These are phyloP conservation scores for Blumeria hordei DNA, from an alignment of 2,329 filamentous ascomycete genomes.

Conservation along the genomic window DNA sequence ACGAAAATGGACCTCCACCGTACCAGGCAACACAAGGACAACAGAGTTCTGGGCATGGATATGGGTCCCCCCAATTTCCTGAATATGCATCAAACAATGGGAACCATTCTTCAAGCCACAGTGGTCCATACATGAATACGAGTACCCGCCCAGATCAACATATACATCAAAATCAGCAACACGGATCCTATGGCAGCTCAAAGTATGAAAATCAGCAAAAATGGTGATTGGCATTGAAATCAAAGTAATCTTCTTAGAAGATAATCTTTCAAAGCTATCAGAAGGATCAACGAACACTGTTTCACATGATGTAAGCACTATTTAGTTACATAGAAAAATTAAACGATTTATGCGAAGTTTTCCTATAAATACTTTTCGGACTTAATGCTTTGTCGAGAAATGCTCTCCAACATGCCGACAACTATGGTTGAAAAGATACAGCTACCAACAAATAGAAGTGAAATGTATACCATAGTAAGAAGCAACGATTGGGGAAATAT, in stretches of 20 bases:
- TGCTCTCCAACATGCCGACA: conserved; percentile 6
- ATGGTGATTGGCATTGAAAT: not conserved
- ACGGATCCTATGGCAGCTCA: not conserved
- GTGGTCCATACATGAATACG: too few relatives aligned
- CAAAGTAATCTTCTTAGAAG: not conserved
- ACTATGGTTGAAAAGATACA: conserved; percentile 12
- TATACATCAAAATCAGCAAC: not conserved
- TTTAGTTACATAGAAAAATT: not conserved
- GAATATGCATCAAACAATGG: not conserved
- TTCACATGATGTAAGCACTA: not conserved
- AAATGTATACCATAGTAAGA: conserved; percentile 45
- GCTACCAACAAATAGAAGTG: conserved; percentile 26
- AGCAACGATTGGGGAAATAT: conserved; percentile 54
- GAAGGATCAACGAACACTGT: not conserved
- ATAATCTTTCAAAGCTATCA: not conserved
- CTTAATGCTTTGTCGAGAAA: conserved; percentile 2
- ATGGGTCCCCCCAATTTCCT: not conserved
- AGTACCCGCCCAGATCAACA: too few relatives aligned
- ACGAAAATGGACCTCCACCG: conserved; percentile 5
- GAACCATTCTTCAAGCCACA: not conserved
- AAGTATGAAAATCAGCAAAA: not conserved
- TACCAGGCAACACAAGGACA: conserved; percentile 6
- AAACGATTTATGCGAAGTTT: not conserved
- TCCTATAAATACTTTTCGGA: conserved; percentile 4
- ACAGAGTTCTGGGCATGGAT: not conserved